Conservation (phyloP, 2,329 filamentous ascomycete genomes). For the Dactylellina parvicollis region DNA sequence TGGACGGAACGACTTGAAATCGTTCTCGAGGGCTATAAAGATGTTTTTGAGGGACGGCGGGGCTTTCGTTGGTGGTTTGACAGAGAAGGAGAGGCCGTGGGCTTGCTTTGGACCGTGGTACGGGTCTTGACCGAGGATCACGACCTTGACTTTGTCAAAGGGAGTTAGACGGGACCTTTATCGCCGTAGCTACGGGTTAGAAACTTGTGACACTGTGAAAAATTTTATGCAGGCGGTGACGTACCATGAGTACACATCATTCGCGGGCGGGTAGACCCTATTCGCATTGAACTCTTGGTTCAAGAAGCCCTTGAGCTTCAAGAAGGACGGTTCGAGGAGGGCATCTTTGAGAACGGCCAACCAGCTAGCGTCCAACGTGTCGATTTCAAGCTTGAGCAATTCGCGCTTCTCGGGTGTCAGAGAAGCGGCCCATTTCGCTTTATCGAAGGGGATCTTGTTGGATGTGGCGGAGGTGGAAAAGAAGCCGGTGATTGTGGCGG, state of each 20-base stretch:
- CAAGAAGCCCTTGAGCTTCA: conserved; percentile 87
- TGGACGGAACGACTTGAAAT: conserved; percentile 81
- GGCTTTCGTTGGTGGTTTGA: conserved; percentile 84
- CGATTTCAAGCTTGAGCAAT: conserved; percentile 86
- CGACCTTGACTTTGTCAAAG: conserved; percentile 85
- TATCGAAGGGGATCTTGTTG: conserved; percentile 75
- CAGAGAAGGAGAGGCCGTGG: conserved; percentile 94
- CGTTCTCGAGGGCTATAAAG: conserved; percentile 84
- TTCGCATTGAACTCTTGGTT: conserved; percentile 77
- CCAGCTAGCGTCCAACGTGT: conserved; percentile 92
- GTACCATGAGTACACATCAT: conserved; percentile 95
- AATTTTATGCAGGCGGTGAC: conserved; percentile 55
- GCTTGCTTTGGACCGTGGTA: conserved; percentile 97
- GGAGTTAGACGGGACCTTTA: conserved; percentile 91
- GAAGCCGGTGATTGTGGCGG: conserved; percentile 56
- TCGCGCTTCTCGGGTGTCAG: conserved; percentile 83
- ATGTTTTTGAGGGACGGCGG: conserved; percentile 94
- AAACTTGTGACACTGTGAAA: background rate
- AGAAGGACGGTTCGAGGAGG: conserved; percentile 78
- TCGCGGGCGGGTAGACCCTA: conserved; percentile 84
- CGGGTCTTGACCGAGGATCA: conserved; percentile 94
- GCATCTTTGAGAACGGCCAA: conserved; percentile 88
- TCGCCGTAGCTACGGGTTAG: background rate
- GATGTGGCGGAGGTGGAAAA: conserved; percentile 54
- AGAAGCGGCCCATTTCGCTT: conserved; percentile 84